Base-by-base conservation (phyloP, 441 rosid species). In the Pelargonium cotyledonis region DNA sequence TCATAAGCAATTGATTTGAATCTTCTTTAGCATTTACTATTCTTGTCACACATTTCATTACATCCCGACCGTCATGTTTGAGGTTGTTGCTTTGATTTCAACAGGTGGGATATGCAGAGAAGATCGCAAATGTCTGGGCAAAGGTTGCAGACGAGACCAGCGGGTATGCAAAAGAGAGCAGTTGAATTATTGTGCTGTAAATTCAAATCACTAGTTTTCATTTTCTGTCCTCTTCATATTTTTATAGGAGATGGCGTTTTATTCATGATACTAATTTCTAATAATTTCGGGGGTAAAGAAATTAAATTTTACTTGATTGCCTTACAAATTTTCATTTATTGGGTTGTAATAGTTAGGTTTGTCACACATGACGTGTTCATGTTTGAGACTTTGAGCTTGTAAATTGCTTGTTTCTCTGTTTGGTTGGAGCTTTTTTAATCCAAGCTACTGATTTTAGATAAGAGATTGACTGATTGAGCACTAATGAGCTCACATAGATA, bases 51-150 rank as follows among this genome's bases (percentile, higher is more conserved):
- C 43, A 8, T 40, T 8, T 40, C 8, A 6, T 40, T 40, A 40
- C 43, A 40, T 40, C 43, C 43, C 43, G 43, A 40, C 43, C 60
- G 0, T 15, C 15, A 53, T 51, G 16, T 18, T 53, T 8, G 21
- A 41, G 61, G 14, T 68, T 73, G 57, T 58, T 65, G 43, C 21
- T 21, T n/a, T 65, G 68, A 71, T 44, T 62, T 49, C 21, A 71
- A 68, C 87, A 91, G 97, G 95, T 88, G 76, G 99, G 95, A 68
- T 94, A 89, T 75, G 96, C 97, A 7, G 99, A 94, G 80, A 94
- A 91, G 80, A 94, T 91, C 2, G 88, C 89, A 5, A 85, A 85
- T 21, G 96, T 91, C 68, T 94, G 98, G 98, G 78, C 82, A 31
- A 91, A 87, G 81, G 93, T 84, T 65, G 95, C 95, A 1, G 98